A percentile compares a stretch with the other conserved stretches of the same genome.
phyloP scores from a whole-genome alignment of 1,139 yeast species.

The Trichomonascaceae sp. region DNA sequence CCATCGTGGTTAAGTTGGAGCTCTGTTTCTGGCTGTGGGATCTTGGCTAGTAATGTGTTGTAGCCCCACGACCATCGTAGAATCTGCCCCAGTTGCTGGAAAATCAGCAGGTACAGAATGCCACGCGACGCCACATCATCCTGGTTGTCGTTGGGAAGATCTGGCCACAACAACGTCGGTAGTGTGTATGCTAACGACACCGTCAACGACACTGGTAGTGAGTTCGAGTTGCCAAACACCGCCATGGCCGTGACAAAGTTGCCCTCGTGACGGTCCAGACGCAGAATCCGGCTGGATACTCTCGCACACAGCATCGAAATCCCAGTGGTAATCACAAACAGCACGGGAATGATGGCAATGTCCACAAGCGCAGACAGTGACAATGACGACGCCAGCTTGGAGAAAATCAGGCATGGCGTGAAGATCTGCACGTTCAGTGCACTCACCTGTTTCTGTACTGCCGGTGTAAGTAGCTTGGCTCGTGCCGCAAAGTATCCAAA shows the following conservation, averaged over 20 bases:
- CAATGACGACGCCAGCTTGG: slow-evolving; percentile 64
- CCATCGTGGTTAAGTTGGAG: too few relatives aligned
- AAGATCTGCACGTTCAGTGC: slow-evolving; percentile 64
- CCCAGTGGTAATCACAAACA: slow-evolving; percentile 50
- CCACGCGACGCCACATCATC: slow-evolving; percentile 75
- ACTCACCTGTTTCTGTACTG: slow-evolving; percentile 54
- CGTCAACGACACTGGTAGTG: slow-evolving; percentile 50
- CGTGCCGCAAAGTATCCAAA: slow-evolving; percentile 62
- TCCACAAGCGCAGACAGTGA: slow-evolving; percentile 55
- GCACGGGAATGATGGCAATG: slow-evolving; percentile 59
- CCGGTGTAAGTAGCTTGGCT: slow-evolving; percentile 41
- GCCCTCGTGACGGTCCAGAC: slow-evolving; percentile 48
- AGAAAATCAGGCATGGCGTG: slow-evolving; percentile 74
- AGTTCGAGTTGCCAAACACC: slow-evolving; percentile 70
- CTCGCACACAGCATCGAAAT: slow-evolving; percentile 47
- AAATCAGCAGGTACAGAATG: slow-evolving; percentile 58
- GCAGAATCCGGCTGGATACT: slow-evolving; percentile 33
- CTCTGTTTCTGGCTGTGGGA: too few relatives aligned
- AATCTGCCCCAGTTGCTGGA: slow-evolving; percentile 77
- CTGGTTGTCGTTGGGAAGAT: slow-evolving; percentile 46
- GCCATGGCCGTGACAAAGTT: slow-evolving; percentile 85
- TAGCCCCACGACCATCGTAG: slow-evolving; percentile 91
- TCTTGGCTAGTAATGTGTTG: slow-evolving; percentile 50
- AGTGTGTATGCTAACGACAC: slow-evolving; percentile 58
- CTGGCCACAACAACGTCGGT: slow-evolving; percentile 67